Percentiles rank a stretch among this genome's conserved stretches.
phyloP scores from a whole-genome alignment of 371 early-diverging fungal genomes.

The Mortierella sp. region DNA sequence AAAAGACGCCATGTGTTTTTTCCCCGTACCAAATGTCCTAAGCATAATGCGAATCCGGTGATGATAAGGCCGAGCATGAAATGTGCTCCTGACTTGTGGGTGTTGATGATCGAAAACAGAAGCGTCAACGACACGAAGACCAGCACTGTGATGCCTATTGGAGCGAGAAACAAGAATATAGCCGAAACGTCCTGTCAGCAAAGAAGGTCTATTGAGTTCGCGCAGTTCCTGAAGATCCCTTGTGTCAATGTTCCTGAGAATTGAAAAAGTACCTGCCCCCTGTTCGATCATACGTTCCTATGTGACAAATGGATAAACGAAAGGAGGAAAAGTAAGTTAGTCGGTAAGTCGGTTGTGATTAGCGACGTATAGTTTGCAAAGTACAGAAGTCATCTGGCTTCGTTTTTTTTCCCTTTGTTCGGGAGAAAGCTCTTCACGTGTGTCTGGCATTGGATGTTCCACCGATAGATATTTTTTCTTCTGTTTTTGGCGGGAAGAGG shows the following conservation, averaged over 20 bases:
- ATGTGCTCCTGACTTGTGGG: conserved; percentile 57
- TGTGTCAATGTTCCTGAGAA: not conserved
- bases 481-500: conserved; percentile 18
- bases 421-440: conserved; percentile 13
- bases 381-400: not conserved
- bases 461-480: not conserved
- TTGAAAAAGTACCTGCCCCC: conserved; percentile 46
- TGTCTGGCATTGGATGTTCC: not conserved
- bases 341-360: not conserved
- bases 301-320: not conserved
- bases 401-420: not conserved
- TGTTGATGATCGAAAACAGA: conserved; percentile 56
- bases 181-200: not conserved
- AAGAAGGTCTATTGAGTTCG: no score
- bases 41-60: conserved; percentile 54
- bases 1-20: not conserved
- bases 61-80: conserved; percentile 53
- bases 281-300: conserved; percentile 54
- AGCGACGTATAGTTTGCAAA: conserved; percentile 1
- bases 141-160: conserved; percentile 39
- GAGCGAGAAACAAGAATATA: not conserved
- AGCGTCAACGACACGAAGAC: conserved; percentile 45
- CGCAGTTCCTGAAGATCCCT: no score
- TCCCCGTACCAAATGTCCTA: conserved; percentile 46
- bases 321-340: not conserved